Evolutionary conservation across 495 filamentous ascomycete species (phyloP), one percentile per base, ranked within the genome.

Genomic region (Penicillium malachiteum): DNA sequence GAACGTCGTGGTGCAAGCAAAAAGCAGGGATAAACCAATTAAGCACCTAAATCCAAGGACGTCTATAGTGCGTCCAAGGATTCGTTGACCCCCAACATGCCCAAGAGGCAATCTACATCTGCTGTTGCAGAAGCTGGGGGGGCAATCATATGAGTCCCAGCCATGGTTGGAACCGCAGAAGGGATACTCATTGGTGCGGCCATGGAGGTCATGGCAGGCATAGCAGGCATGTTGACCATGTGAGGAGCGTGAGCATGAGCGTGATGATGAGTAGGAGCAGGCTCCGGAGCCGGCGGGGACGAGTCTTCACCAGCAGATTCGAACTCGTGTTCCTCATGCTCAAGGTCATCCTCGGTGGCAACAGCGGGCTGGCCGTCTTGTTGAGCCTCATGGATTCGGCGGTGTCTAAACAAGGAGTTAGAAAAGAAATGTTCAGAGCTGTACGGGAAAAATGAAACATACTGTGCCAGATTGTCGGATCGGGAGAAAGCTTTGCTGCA

Each of bases 401-500:
- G 92, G 77, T 98, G 94, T 70, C 91, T 96, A 66, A 57, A 58
- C 30, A 31, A 17, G 17, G 7, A 55, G 48, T 50, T 32, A 48
- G 43, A 35, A 55, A 13, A 57, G 70, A 10, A 21, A 14, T 9
- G 10, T 46, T 12, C 34, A n/a, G 10, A 48, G 18, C 26, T 8
- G 45, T 26, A 1, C 21, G 4, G n/a, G 10, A 16, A 13, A 18
- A 42, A 26, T 13, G 18, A 42, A 57, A 48, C 90, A 82, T 88
- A 96, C 88, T 98, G 94, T 71, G 94, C 94, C 71, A 98, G 86
- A 71, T 98, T 98, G 78, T 98, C 94, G 63, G 92, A 96, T 67
- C 94, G 84, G 44, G 94, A 97, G 74, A 98, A 98, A 44, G 93
- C 94, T 76, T 97, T 97, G 82, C 87, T 96, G 84, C 94, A 98